phyloP scores from a whole-genome alignment of 1,139 yeast species.

The Candida neerlandica region DNA sequence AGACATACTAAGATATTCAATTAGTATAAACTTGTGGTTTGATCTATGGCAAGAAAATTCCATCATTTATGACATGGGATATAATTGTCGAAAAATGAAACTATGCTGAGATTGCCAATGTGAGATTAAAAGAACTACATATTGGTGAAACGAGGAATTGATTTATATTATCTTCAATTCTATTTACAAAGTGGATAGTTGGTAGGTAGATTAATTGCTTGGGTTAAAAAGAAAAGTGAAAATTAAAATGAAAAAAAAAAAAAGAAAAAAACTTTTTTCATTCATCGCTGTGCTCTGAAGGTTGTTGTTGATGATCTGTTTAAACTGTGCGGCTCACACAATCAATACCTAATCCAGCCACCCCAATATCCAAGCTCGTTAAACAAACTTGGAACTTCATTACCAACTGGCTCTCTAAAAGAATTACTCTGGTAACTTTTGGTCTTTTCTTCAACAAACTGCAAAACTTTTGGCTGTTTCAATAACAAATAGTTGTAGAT shows the following conservation, averaged over 20 bases:
- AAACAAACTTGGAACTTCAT: conserved; percentile 37
- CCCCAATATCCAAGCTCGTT: conserved; percentile 34
- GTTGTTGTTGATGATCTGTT: neutral
- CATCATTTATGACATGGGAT: conserved; percentile 44
- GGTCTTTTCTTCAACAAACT: conserved; percentile 7
- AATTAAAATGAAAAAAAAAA: neutral
- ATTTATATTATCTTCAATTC: neutral
- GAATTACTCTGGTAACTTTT: neutral
- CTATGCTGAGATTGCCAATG: conserved; percentile 51
- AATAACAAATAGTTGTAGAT: conserved; percentile 32
- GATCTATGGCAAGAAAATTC: conserved; percentile 48
- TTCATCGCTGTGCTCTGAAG: too few species aligned
- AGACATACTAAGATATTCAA: conserved; percentile 17
- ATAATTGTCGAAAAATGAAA: conserved; percentile 35
- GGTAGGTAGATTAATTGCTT: neutral
- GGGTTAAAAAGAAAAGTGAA: neutral
- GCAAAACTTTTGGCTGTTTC: conserved; percentile 26
- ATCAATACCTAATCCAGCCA: conserved; percentile 19
- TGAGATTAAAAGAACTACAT: neutral
- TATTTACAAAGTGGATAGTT: neutral
- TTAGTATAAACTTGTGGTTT: conserved; percentile 17
- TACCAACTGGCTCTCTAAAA: conserved; percentile 28
- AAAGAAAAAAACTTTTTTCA: neutral
- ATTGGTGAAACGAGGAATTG: neutral
- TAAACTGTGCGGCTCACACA: neutral